phyloP scores from a whole-genome alignment of 179 eudicot genomes.

The Vitellaria paradoxa region DNA sequence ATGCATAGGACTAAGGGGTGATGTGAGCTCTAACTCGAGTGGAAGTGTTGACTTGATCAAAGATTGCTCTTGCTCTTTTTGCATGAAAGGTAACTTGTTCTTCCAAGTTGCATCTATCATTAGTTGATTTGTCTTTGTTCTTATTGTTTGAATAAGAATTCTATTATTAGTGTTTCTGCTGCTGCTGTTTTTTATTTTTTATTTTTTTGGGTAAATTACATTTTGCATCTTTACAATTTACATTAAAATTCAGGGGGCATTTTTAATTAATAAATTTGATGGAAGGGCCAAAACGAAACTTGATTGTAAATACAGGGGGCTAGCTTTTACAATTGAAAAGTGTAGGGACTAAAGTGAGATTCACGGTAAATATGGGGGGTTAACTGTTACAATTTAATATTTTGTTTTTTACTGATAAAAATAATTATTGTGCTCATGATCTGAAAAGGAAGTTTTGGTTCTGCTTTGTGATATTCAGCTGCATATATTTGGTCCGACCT shows the following conservation, averaged over 20 bases:
- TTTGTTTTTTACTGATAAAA: no score
- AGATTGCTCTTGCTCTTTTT: constrained; percentile 73
- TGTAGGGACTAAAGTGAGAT: no score
- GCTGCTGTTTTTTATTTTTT: no score
- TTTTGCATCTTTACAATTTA: no score
- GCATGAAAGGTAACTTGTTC: constrained; percentile 60
- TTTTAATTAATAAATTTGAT: no score
- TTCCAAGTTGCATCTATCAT: background rate
- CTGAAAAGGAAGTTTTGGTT: constrained; percentile 15
- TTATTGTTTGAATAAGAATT: background rate
- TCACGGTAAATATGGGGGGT: no score
- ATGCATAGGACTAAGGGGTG: constrained; percentile 37
- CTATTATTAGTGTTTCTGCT: background rate
- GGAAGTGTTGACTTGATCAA: constrained; percentile 41
- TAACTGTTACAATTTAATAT: no score
- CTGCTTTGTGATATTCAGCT: constrained; percentile 40
- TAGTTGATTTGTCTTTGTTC: background rate
- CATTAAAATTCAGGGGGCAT: no score
- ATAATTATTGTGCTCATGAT: background rate
- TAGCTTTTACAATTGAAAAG: no score
- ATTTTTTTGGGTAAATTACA: no score
- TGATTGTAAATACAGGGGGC: no score
- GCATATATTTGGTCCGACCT: constrained; percentile 79
- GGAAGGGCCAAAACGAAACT: no score
- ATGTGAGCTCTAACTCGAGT: constrained; percentile 32